phyloP scores from a whole-genome alignment of 768 basidiomycete genomes.

The Lentinula boryana region DNA sequence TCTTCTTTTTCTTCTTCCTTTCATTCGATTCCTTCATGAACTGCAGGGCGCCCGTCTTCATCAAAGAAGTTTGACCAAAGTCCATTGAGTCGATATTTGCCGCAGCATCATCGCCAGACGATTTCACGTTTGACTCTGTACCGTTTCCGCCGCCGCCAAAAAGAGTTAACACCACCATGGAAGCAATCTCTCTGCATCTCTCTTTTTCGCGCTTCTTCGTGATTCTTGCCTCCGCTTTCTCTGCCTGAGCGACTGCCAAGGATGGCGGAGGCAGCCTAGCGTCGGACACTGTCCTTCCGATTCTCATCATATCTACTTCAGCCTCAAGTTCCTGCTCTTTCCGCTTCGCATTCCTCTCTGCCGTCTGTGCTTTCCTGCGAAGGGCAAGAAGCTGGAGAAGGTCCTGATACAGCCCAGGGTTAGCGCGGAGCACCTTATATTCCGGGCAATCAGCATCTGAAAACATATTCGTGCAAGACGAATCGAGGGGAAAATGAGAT shows the following conservation, averaged over 20 bases:
- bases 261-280: background rate
- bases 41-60: background rate
- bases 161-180: background rate
- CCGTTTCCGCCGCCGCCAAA: background rate
- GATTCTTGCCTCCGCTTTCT: background rate
- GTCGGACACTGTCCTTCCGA: background rate
- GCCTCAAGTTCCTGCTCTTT: background rate
- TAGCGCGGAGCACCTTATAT: background rate
- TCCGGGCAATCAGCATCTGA: background rate
- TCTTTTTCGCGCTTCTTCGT: background rate
- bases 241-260: background rate
- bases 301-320: background rate
- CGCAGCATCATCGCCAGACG: background rate
- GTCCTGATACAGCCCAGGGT: background rate
- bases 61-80: background rate
- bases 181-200: background rate
- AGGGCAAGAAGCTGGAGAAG: background rate
- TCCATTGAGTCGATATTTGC: background rate
- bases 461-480: background rate
- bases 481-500: background rate
- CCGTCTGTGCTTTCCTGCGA: background rate
- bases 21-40: background rate
- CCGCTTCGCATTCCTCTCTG: background rate
- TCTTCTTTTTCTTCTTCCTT: background rate
- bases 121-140: background rate